Evolutionary conservation across 306 rosid genomes (phyloP), one percentile per base, ranked within the genome.

Genomic region (Trifolium dubium): DNA sequence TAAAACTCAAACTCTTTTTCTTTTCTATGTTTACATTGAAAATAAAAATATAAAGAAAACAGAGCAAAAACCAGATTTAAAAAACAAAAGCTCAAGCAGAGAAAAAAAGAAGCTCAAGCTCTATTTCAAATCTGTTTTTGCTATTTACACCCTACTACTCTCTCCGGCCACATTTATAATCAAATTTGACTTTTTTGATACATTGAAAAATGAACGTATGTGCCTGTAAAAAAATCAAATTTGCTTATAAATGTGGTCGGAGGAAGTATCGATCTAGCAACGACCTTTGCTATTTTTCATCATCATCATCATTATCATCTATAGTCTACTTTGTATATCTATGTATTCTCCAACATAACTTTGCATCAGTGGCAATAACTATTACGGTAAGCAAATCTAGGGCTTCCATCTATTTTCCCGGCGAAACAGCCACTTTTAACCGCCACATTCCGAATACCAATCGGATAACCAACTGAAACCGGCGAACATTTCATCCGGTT

Each of bases 321-420:
- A n/a, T n/a, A 14, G 6, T 44, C 13, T 67, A 44, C 3, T 64
- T 19, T 2, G 10, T 64, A 7, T 6, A 30, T 14, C 35, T 8
- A 31, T 31, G 28, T 15, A 54, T 37, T 54, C 66, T 31, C 10
- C 43, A 60, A 31, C 19, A 32, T n/a, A 64, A 17, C 41, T 10
- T 34, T 66, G 29, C 46, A 14, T 79, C 84, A 88, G 69, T 80
- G 81, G 46, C 85, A 82, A 79, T 79, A 73, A 76, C 37, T 74
- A 60, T 51, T 47, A 58, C 18, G 41, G 71, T 71, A 76, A 50
- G 44, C 56, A 29, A 71, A 64, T 77, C 72, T 72, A 13, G 88
- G 86, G 54, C 79, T 83, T 34, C 77, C 83, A 15, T 71, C 71
- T 4, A 59, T 44, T 3, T 63, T 81, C 77, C 83, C 58, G 18